Conservation (phyloP, 768 basidiomycete genomes). For the Lactarius evosmus region DNA sequence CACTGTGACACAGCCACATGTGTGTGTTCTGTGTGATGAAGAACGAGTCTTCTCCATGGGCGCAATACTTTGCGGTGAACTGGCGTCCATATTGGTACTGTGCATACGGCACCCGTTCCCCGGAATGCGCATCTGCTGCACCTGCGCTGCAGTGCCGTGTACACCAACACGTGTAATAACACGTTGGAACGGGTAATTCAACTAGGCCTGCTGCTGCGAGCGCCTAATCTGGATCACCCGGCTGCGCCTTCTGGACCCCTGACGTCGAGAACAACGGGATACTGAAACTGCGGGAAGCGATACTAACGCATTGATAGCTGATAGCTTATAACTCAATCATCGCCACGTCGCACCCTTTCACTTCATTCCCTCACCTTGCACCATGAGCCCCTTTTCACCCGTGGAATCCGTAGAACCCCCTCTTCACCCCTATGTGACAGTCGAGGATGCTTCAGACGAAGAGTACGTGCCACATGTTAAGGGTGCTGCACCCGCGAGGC, state of each 20-base stretch:
- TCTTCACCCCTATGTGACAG: conserved; percentile 20
- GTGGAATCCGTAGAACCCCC: conserved; percentile 10
- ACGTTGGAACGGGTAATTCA: conserved; percentile 21
- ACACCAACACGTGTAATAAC: conserved; percentile 24
- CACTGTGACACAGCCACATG: not conserved
- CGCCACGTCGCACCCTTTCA: conserved; percentile 3
- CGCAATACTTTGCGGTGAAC: not conserved
- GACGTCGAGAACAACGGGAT: conserved; percentile 2
- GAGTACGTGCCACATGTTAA: conserved; percentile 18
- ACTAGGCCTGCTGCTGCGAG: not conserved
- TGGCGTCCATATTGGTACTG: not conserved
- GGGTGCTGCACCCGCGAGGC: conserved; percentile 1
- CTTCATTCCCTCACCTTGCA: not conserved
- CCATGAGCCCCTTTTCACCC: conserved; percentile 17
- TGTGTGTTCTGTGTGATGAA: not conserved
- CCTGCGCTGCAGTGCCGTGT: not conserved
- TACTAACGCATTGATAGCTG: conserved; percentile 13
- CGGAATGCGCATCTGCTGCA: not conserved
- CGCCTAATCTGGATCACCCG: not conserved
- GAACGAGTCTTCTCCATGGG: not conserved
- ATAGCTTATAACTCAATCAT: conserved; percentile 3
- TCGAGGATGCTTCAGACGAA: conserved; percentile 26
- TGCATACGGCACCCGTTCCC: not conserved
- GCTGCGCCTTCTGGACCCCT: conserved; percentile 1
- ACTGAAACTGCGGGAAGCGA: not conserved